Evolutionary conservation across 2,329 filamentous ascomycete species (phyloP).

Genomic region (Cercospora beticola): DNA sequence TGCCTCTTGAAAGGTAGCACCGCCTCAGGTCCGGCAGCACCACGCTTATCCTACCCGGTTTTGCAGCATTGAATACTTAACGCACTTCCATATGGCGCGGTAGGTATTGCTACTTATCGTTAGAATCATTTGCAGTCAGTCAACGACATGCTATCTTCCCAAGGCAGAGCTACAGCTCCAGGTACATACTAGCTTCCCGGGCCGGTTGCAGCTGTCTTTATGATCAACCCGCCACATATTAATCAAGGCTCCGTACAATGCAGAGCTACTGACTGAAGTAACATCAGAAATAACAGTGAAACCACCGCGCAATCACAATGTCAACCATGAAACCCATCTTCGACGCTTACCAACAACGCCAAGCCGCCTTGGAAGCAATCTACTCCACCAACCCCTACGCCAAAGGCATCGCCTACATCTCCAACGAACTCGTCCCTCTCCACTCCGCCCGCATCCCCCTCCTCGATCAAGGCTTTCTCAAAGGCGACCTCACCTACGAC

Average conservation of each 20-base stretch:
- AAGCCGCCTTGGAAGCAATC: constrained; percentile 32
- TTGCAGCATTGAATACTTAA: neutral
- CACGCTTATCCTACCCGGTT: too few species aligned
- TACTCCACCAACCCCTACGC: constrained; percentile 43
- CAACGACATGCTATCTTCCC: neutral
- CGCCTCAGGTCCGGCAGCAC: too few species aligned
- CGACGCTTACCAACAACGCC: constrained; percentile 40
- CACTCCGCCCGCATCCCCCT: constrained; percentile 52
- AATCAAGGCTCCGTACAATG: neutral
- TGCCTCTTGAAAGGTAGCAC: too few species aligned
- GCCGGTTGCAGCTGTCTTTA: neutral
- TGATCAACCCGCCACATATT: neutral
- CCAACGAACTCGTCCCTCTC: constrained; percentile 46
- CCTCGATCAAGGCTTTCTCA: constrained; percentile 54
- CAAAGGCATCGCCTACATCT: constrained; percentile 51
- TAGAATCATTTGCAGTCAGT: neutral
- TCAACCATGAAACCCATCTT: constrained; percentile 49
- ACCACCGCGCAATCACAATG: constrained; percentile 34
- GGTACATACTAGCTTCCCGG: neutral
- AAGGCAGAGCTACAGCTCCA: neutral
- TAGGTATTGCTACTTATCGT: too few species aligned
- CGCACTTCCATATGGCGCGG: too few species aligned
- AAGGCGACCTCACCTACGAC: constrained; percentile 55
- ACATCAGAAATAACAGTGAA: neutral
- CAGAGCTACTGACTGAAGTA: neutral